Conservation (phyloP, 306 rosid genomes). For the Rosa lucieae region DNA sequence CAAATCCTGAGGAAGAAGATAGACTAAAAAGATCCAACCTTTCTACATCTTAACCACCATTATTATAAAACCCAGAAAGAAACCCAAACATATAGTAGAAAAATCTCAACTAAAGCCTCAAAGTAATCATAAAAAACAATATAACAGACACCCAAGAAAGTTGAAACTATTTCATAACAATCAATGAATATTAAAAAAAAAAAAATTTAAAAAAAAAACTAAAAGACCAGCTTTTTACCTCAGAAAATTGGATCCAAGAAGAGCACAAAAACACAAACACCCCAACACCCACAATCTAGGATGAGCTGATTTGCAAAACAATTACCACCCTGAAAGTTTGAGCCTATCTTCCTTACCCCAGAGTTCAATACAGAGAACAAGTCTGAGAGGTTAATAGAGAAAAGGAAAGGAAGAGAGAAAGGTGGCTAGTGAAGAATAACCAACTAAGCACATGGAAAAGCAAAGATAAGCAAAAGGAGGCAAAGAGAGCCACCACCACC, state of each 20-base stretch:
- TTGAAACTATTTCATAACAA: not conserved
- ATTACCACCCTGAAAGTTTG: conserved; percentile 36
- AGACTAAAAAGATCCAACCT: conserved; percentile 27
- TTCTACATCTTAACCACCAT: conserved; percentile 21
- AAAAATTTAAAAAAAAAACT: conserved; percentile 1
- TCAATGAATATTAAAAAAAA: not conserved
- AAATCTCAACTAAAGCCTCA: conserved; percentile 25
- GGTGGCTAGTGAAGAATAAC: conserved; percentile 30
- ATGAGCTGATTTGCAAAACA: conserved; percentile 32
- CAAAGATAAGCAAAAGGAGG: conserved; percentile 24
- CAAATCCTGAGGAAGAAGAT: conserved; percentile 35
- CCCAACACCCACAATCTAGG: conserved; percentile 30
- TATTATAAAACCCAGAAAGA: conserved; percentile 29
- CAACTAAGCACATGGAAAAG: conserved; percentile 65
- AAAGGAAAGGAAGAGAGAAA: conserved; percentile 14
- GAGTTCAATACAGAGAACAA: not conserved
- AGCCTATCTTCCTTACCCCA: conserved; percentile 30
- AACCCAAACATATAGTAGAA: conserved; percentile 23
- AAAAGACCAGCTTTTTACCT: conserved; percentile 43
- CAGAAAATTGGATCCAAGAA: conserved; percentile 65
- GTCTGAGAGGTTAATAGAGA: conserved; percentile 29
- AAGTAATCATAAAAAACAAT: conserved; percentile 29
- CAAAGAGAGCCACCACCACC: conserved; percentile 30
- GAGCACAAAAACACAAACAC: conserved; percentile 43
- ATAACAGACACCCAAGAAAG: conserved; percentile 23